Base-by-base conservation (phyloP, 495 filamentous ascomycete species). In the Penicillium alfredii region DNA sequence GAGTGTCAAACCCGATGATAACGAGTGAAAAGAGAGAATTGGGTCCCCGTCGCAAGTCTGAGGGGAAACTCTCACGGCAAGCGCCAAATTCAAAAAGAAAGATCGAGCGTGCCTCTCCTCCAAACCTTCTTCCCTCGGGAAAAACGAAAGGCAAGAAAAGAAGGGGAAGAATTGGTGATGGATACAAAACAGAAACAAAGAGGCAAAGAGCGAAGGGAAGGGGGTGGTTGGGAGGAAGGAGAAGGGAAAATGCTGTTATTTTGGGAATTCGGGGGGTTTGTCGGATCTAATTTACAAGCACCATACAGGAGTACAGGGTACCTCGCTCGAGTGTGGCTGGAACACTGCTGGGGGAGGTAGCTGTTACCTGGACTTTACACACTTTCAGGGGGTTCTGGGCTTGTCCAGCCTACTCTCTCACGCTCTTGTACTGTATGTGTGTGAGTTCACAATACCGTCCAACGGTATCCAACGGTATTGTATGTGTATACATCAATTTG, bases 181-280 rank as follows among this genome's bases (percentile, higher is more conserved):
- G n/a, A n/a, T n/a, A n/a, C n/a, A n/a, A 25, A 25, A 34, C 13
- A 16, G 20, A 14, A 34, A 34, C 8, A 25, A 25, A 36, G 44
- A 44, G 33, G 47, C 53, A 53, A 52, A 58, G 56, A 67, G 49
- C 51, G 59, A 55, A 43, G 40, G 55, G 40, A 47, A 51, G 47
- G 46, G 45, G 42, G 36, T 42, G 29, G 42, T 14, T 24, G 42
- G 38, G 34, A 40, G 30, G 53, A 61, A 39, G 32, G 33, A 39
- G 48, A 36, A 21, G 33, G 31, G 39, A 54, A 52, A 53, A 51
- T 53, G 53, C 31, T 40, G 56, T 64, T 68, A 64, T 66, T 68
- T 68, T 68, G 53, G 60, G 60, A 55, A 47, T 40, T 44, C 54
- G 54, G 44, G 33, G 26, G 32, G 31, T 25, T 27, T 23, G 48